Evolutionary conservation across 2,329 filamentous ascomycete genomes (phyloP), one percentile per base, ranked within the genome.

Genomic region (Talaromyces sp.): DNA sequence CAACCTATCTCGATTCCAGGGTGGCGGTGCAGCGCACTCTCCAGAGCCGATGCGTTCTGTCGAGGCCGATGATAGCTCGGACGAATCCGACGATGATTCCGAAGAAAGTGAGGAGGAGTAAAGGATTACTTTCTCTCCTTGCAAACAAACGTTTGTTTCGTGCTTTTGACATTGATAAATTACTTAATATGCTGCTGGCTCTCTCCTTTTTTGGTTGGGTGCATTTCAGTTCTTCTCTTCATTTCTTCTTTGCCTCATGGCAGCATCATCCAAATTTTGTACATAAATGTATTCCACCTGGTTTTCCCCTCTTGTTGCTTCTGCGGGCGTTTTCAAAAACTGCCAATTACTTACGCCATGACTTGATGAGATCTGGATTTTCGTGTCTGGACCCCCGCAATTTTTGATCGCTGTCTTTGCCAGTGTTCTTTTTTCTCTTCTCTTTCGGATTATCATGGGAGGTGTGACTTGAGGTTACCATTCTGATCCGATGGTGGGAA

Each of bases 101-200:
- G 79, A 81, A 68, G 80, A 78, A 62, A 79, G 80, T 64, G 78
- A 81, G 64, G 79, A 81, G 70, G 79, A 81, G 70, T 81, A 73
- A 69, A 66, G 64, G 19, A 29, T n/a, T 52, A 29, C 49, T 17
- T 21, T 29, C 27, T 52, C 3, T 8, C 49, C 4, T 52, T 29
- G 13, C 4, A n/a, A 3, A 31, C 55, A 26, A 26, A 21, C n/a
- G 3, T 52, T 52, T 29, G 19, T 52, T 52, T 52, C 49, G 26
- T n/a, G 49, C 49, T n/a, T 52, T 29, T 46, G n/a, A 24, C n/a
- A 46, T 24, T 24, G 43, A 46, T 24, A 46, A 17, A 46, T 46
- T 24, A 46, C 24, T 9, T 46, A 46, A 46, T 46, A 46, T 14
- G 41, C 17, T 43, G 19, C 9, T 13, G 35, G 35, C 19, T 46